These are phyloP conservation scores for Kazachstania viticola DNA, from an alignment of 805 yeast genomes.

Conservation along the genomic window DNA sequence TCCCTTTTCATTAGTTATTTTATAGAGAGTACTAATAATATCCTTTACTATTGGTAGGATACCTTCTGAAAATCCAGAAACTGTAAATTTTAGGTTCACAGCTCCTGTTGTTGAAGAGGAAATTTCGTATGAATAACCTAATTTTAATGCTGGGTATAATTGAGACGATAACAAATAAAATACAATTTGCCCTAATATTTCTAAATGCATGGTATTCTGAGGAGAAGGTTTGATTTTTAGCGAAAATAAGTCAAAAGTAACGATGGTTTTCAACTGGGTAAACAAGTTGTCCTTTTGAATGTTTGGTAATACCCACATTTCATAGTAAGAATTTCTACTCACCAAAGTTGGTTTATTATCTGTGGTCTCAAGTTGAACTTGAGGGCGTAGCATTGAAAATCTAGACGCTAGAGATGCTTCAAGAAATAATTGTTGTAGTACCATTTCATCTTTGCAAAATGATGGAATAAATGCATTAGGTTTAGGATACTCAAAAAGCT, in stretches of 20 bases:
- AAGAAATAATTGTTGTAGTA: slow-evolving; percentile 15
- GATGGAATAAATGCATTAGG: slow-evolving; percentile 10
- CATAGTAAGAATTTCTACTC: slow-evolving; percentile 27
- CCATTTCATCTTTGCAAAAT: slow-evolving; percentile 3
- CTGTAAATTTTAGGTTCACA: slow-evolving; percentile 38
- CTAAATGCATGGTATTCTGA: slow-evolving; percentile 35
- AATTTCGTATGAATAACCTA: slow-evolving; percentile 48
- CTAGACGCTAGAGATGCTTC: slow-evolving; percentile 15
- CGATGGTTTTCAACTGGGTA: slow-evolving; percentile 25
- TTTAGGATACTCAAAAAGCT: slow-evolving; percentile 6
- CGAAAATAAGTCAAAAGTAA: slow-evolving; percentile 37
- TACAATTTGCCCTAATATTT: slow-evolving; percentile 40
- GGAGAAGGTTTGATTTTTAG: slow-evolving; percentile 26
- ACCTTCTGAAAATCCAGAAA: slow-evolving; percentile 41
- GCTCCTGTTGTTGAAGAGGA: slow-evolving; percentile 44
- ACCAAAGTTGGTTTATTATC: slow-evolving; percentile 29
- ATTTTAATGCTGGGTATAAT: slow-evolving; percentile 43
- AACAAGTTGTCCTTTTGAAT: slow-evolving; percentile 6
- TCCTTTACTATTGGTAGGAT: slow-evolving; percentile 26
- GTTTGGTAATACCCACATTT: slow-evolving; percentile 43
- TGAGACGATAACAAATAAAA: slow-evolving; percentile 29
- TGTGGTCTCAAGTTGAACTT: slow-evolving; percentile 22
- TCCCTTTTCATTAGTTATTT: slow-evolving; percentile 4
- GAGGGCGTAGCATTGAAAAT: slow-evolving; percentile 24
- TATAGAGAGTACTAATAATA: slow-evolving; percentile 27